Base-by-base conservation (phyloP, 2,329 filamentous ascomycete genomes). In the Colletotrichum tanaceti region DNA sequence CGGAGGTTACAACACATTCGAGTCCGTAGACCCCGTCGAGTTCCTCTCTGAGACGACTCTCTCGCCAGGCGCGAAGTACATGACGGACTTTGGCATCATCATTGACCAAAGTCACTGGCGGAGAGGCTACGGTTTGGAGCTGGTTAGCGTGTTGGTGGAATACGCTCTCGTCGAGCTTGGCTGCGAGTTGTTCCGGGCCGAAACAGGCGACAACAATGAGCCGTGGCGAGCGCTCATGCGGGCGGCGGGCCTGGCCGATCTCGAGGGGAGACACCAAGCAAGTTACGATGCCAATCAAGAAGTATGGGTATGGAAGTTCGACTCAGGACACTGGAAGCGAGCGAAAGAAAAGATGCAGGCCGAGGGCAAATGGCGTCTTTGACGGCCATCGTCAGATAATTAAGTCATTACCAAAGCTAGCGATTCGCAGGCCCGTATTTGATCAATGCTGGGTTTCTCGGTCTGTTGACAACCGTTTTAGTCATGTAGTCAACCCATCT, bases 1-100 rank as follows among this genome's bases (percentile, higher is more conserved):
- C 11, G 54, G 24, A 32, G 41, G 54, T 7, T 58, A 58, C 18
- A 58, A 58, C 41, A 58, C 54, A 2, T 46, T 46, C 16, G 54
- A 44, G 43, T 20, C 41, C n/a, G 2, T 46, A 18, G 54, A 46
- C 4, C 41, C 54, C 11, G 18, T 24, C 41, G 41, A 35, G 3
- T 58, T 58, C 14, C 54, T 46, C 22, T 18, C 18, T 5, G 38
- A 35, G 6, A 58, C 54, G 16, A 46, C 39, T 20, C 18, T 46
- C 11, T 20, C 24, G 24, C 24, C 16, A 3, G 39, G 54, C 39
- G 5, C 16, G 1, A 44, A 43, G 39, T 46, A 46, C 24, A 44
- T 58, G 54, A 58, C 41, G 10, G 54, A 46, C 24, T 16, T 58
- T 14, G 41, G 54, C 3, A 46, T 46, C 24, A 58, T 58, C 5